phyloP scores from a whole-genome alignment of 306 rosid species.

The Luffa aegyptiaca region DNA sequence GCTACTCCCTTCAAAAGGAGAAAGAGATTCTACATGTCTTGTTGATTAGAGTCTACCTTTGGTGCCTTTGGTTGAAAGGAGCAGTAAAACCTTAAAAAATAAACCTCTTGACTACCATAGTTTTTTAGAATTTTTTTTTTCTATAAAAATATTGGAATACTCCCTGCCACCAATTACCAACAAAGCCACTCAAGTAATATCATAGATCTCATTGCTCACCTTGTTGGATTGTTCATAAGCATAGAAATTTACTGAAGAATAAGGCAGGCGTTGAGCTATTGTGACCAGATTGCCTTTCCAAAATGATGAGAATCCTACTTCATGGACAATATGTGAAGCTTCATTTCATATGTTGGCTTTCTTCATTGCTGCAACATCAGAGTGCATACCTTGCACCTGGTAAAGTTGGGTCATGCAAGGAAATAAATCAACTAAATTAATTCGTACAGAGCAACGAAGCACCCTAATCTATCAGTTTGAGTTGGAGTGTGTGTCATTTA shows the following conservation, averaged over 20 bases:
- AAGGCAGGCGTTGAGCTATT: slow-evolving; percentile 74
- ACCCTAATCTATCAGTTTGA: too few species aligned
- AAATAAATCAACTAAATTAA: slow-evolving; percentile 2
- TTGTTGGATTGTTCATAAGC: slow-evolving; percentile 66
- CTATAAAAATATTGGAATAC: neutral
- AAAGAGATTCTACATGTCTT: too few species aligned
- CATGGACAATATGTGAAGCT: slow-evolving; percentile 58
- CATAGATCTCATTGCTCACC: slow-evolving; percentile 22
- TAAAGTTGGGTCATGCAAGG: slow-evolving; percentile 5
- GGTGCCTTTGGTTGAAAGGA: slow-evolving; percentile 33
- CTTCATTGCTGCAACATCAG: too few species aligned
- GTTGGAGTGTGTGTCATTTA: too few species aligned
- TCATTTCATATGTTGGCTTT: slow-evolving; percentile 57
- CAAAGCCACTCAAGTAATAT: neutral
- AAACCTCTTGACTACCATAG: neutral
- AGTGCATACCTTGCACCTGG: slow-evolving; percentile 80
- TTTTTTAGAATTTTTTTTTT: neutral
- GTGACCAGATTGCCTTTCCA: slow-evolving; percentile 90
- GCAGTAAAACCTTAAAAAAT: slow-evolving; percentile 35
- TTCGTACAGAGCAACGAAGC: neutral
- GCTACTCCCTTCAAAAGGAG: too few species aligned
- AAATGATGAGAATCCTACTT: slow-evolving; percentile 73
- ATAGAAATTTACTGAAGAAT: slow-evolving; percentile 69
- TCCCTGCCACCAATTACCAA: neutral
- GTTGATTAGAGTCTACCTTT: too few species aligned